Base-by-base conservation (phyloP, 805 yeast genomes). In the Yamadazyma insecticola region DNA sequence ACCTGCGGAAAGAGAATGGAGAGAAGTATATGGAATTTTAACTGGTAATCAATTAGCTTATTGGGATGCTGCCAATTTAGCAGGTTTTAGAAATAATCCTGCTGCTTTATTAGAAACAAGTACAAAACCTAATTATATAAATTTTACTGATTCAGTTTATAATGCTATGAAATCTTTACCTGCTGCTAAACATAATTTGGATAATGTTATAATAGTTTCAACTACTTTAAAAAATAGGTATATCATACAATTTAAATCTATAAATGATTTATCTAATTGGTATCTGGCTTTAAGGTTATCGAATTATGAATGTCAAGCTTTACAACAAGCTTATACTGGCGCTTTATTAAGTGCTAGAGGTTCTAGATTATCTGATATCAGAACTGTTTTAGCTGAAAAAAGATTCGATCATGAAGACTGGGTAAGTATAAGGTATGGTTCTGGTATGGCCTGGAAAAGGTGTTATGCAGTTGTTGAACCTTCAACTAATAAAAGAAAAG, bases 401-500 rank as follows among this genome's bases (percentile, higher is more conserved):
- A 81, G 90, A 49, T 84, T 78, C 52, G 76, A 75, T 37, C 92
- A 87, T 50, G 96, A 86, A 55, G 96, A 89, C 48, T 90, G 96
- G 97, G 88, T 83, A 25, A 74, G 88, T 53, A 95, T 92, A 12
- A 70, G 97, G 43, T 92, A 90, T 56, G 97, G 98, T 13, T 75
- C 92, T 7, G 98, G 98, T 15, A 86, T 87, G 95, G 96, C 97
- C 1, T 92, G 97, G 97, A 84, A 81, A 51, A 72, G 95, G 37
- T 90, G 96, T 51, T 92, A 75, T 63, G 90, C 95, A 3, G 96
- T 89, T 8, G 74, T 90, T 35, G 84, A 83, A 44, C 89, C 89
- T 43, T 63, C 88, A 46, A 42, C 63, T 22, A 50, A 70, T 47
- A 78, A 64, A 51, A 60, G 48, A 53, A 73, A 60, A 55, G 26